Evolutionary conservation across 768 basidiomycete genomes (phyloP).

Genomic region (Lactarius akahatsu): DNA sequence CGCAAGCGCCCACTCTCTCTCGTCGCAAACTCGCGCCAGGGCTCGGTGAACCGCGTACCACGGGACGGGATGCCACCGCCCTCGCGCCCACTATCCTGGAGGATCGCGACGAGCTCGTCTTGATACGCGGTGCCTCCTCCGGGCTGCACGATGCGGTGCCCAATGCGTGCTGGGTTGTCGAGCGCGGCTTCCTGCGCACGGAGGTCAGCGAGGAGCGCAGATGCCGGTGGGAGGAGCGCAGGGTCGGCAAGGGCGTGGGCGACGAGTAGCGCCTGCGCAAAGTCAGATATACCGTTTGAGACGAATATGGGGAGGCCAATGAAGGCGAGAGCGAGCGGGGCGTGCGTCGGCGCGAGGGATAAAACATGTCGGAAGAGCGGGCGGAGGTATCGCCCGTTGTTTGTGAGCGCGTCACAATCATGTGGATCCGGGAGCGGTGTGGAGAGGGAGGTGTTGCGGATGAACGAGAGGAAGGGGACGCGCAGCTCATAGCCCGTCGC

Average conservation of each 20-base stretch:
- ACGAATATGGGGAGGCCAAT: constrained; percentile 51
- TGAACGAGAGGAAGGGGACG: constrained; percentile 47
- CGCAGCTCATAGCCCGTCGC: constrained; percentile 56
- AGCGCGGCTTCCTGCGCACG: constrained; percentile 29
- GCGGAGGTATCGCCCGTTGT: constrained; percentile 53
- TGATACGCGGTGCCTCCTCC: constrained; percentile 42
- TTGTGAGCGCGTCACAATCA: constrained; percentile 37
- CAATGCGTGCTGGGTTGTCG: constrained; percentile 49
- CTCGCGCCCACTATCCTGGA: constrained; percentile 30
- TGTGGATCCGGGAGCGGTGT: constrained; percentile 16
- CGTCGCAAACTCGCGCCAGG: constrained; percentile 36
- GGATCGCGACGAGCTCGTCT: constrained; percentile 35
- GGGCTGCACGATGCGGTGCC: constrained; percentile 45
- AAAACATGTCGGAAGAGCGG: constrained; percentile 56
- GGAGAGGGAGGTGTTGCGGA: constrained; percentile 28
- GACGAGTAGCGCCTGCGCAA: constrained; percentile 50
- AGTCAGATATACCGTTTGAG: constrained; percentile 48
- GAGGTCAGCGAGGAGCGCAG: constrained; percentile 36
- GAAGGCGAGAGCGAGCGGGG: constrained; percentile 53
- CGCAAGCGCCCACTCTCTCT: constrained; percentile 39
- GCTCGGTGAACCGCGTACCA: constrained; percentile 48
- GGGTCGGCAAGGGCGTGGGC: constrained; percentile 47
- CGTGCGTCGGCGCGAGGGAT: constrained; percentile 47
- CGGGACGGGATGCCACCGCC: constrained; percentile 39
- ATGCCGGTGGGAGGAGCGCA: constrained; percentile 42